Percentiles rank a stretch among this genome's conserved stretches.
These are phyloP conservation scores for Candida labiduridarum DNA, from an alignment of 1,139 yeast species.

Conservation along the genomic window DNA sequence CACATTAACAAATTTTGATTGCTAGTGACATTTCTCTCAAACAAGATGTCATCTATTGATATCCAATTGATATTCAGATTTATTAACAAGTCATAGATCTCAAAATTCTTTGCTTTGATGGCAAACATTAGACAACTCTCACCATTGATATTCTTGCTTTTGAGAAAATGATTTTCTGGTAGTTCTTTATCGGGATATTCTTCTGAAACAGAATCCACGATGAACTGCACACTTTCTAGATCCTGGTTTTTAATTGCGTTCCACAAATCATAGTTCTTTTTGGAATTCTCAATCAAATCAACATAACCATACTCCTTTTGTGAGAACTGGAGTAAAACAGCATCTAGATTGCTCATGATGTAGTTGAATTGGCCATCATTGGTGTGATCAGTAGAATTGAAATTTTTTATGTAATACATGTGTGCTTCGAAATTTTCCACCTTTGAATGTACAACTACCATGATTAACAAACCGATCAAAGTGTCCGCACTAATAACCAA, in stretches of 20 bases:
- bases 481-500: conserved; percentile 77
- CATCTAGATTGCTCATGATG: conserved; percentile 76
- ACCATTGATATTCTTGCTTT: conserved; percentile 61
- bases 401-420: conserved; percentile 63
- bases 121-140: conserved; percentile 68
- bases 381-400: conserved; percentile 39
- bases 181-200: conserved; percentile 23
- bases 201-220: conserved; percentile 24
- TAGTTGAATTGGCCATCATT: conserved; percentile 44
- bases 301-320: conserved; percentile 35
- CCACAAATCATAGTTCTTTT: conserved; percentile 58
- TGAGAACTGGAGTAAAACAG: conserved; percentile 67
- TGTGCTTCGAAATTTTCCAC: conserved; percentile 64
- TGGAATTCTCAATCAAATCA: conserved; percentile 47
- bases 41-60: conserved; percentile 66
- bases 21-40: conserved; percentile 56
- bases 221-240: conserved; percentile 17
- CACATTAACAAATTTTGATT: conserved; percentile 59
- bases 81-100: conserved; percentile 49
- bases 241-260: conserved; percentile 45
- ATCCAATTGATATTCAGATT: conserved; percentile 48
- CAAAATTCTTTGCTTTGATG: conserved; percentile 42
- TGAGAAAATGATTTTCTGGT: conserved; percentile 44
- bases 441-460: conserved; percentile 69
- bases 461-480: conserved; percentile 67